Base-by-base conservation (phyloP, 768 basidiomycete species). In the Mycena leptocephala region DNA sequence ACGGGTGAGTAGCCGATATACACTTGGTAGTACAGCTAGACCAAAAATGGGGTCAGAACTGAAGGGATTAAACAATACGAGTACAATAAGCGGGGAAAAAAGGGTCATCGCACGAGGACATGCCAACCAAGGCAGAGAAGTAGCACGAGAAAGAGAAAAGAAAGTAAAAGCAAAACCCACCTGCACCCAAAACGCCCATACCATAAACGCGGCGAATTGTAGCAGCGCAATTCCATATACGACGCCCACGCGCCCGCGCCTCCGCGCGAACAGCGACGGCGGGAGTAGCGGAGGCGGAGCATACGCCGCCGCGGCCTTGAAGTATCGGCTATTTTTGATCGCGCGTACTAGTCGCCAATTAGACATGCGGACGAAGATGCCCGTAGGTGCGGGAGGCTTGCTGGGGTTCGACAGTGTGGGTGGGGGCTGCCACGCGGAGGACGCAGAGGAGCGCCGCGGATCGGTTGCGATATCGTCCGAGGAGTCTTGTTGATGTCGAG, bases 21-120 rank as follows among this genome's bases (percentile, higher is more conserved):
- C 39, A 87, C 84, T 77, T 93, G 93, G 78, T 93, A 93, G 80
- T 88, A 92, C 24, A 92, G 75, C 89, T 93, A 20, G 13, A 24
- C 48, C 37, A 26, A 28, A n/a, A n/a, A n/a, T n/a, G n/a, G n/a
- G n/a, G n/a, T n/a, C n/a, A n/a, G 43, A 14, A 18, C 43, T 6
- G 20, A 16, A 46, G 7, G 2, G 2, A 46, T 46, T 20, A 46
- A 20, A n/a, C n/a, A 14, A 46, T 46, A 3, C 18, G 1, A 20
- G 3, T 46, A 2, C 39, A 39, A 16, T 7, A 8, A 11, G 5
- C 37, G 30, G 2, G 28, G 20, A 53, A 22, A 16, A 55, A 30
- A 24, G 33, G 1, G n/a, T n/a, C n/a, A n/a, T n/a, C n/a, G n/a
- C n/a, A n/a, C n/a, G n/a, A n/a, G n/a, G n/a, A n/a, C n/a, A n/a